Base-by-base conservation (phyloP, 208 protist species). In the Trypanosoma platydactyli region DNA sequence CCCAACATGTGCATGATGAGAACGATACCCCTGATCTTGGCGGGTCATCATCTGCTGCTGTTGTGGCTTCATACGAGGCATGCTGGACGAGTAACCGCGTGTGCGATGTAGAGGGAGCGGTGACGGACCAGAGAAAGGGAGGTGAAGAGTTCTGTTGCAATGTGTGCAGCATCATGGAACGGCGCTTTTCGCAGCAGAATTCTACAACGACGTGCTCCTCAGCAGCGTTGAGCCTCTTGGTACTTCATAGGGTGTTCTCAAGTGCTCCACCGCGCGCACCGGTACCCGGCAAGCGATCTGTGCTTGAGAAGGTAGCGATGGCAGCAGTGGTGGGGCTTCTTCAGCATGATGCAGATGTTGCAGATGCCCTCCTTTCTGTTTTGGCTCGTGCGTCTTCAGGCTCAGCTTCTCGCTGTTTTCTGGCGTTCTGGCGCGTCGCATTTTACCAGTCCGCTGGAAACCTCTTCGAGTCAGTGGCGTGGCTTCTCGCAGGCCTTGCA, bases 401-500 rank as follows among this genome's bases (percentile, higher is more conserved):
- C 9, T 16, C 35, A 24, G 62, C 49, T 25, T 57, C 24, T 49
- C 20, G 18, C 46, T 59, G 49, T 18, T 68, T 68, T 59, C 1
- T 68, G 1, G 38, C 62, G 0, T 38, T 68, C n/a, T 68, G 62
- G 62, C 51, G 62, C 22, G 62, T 40, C 30, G 51, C 62, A 20
- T 42, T 68, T 50, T 35, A 18, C 22, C 29, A 35, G 29, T 16
- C n/a, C 20, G 7, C 25, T 13, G 49, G n/a, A 6, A 20, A 46
- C 24, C 18, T 40, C 12, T 64, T 46, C n/a, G 62, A 59, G 1
- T 24, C 27, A 48, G 38, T 59, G 51, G 38, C 62, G 35, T 68
- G 62, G 62, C 62, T 68, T 45, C 40, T 68, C 41, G 49, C 51
- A 16, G 62, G 62, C 3, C 38, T 68, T 50, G 40, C 62, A 25